Evolutionary conservation across 1,284 basidiomycete genomes (phyloP), one percentile per base, ranked within the genome.

Genomic region (Puccinia triticina): DNA sequence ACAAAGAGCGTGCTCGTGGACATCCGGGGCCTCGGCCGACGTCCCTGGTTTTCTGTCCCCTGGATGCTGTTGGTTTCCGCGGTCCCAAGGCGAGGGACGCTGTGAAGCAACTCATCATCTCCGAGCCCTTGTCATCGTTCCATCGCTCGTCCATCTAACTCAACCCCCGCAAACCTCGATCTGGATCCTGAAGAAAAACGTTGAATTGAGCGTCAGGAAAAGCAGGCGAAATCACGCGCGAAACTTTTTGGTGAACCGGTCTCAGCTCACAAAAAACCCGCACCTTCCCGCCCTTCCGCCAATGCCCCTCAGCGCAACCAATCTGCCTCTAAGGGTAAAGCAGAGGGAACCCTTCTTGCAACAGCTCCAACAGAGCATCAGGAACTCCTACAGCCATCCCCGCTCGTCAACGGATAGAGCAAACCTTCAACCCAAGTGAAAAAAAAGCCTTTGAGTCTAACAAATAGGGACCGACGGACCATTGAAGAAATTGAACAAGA

Each of bases 401-500:
- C 23, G 48, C 72, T 1, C 50, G 79, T 32, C 55, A 82, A 64
- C 29, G 61, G 7, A 74, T 82, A 26, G 69, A 61, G 16, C 69
- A 72, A 53, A 48, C 66, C 37, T 82, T 74, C 75, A 23, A 37
- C 8, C 46, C 29, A 2, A 55, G 40, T 75, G 72, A 74, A 32
- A 32, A 55, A n/a, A 34, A 82, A 74, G n/a, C 67, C 79, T n/a
- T 55, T 82, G 21, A 82, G 67, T 66, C 69, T 46, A 50, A 21
- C 50, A 1, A 82, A 75, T 46, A 74, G 59, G 26, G 71, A 82
- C 37, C 32, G 79, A 48, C 57, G 79, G 16, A 82, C 79, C n/a
- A 82, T 82, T n/a, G 79, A 82, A 37, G 79, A 82, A 40, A 55
- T 82, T n/a, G 79, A 82, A 67, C 50, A 72, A 59, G 79, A 82